Evolutionary conservation across 1,284 basidiomycete species (phyloP).

Genomic region (Takashimella tepidaria): DNA sequence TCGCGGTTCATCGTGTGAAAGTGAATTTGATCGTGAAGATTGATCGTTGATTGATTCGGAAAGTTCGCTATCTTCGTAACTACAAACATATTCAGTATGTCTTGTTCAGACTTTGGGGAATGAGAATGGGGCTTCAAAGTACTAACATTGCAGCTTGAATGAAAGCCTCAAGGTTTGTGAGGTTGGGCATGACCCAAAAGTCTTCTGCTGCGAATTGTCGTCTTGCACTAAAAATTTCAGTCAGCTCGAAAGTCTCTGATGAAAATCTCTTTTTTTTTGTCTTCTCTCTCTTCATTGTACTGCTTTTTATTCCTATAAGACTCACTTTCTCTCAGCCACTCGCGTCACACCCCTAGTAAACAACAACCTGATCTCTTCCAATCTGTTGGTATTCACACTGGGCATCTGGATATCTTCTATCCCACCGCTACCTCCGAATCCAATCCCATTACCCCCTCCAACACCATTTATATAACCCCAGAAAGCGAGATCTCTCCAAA

Average conservation of each 20-base stretch:
- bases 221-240: slow-evolving; percentile 58
- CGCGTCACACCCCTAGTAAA: slow-evolving; percentile 70
- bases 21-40: too few species aligned
- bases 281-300: slow-evolving; percentile 18
- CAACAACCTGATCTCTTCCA: slow-evolving; percentile 62
- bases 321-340: slow-evolving; percentile 81
- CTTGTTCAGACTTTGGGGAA: not conserved
- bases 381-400: slow-evolving; percentile 71
- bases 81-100: slow-evolving; percentile 12
- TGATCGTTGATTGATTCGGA: slow-evolving; percentile 19
- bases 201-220: slow-evolving; percentile 70
- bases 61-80: slow-evolving; percentile 50
- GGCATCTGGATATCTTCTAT: slow-evolving; percentile 61
- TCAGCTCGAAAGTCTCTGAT: slow-evolving; percentile 13
- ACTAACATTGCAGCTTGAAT: slow-evolving; percentile 77
- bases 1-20: slow-evolving; percentile 25
- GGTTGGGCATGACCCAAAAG: slow-evolving; percentile 74
- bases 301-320: slow-evolving; percentile 12
- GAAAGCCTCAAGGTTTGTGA: slow-evolving; percentile 75
- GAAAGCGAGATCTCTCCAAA: slow-evolving; percentile 47
- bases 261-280: slow-evolving; percentile 9
- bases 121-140: too few species aligned
- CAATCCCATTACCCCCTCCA: too few species aligned
- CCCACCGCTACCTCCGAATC: too few species aligned
- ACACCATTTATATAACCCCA: slow-evolving; percentile 47